Evolutionary conservation across 176 grass and related monocot species (phyloP), one percentile per base, ranked within the genome.

Genomic region (Areca catechu): DNA sequence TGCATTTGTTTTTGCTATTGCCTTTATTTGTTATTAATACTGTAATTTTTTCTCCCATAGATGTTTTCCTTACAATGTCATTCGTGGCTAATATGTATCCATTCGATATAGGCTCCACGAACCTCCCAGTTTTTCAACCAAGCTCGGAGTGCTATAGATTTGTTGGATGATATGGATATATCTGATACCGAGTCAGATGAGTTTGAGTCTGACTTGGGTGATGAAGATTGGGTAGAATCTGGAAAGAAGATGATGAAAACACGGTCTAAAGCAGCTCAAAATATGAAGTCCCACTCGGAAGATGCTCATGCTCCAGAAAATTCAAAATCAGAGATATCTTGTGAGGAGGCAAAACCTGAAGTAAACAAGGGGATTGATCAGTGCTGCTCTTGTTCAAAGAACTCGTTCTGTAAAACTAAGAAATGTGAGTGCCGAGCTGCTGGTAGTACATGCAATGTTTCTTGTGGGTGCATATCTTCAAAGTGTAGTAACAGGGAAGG

Each of bases 91-190:
- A 34, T 67, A 19, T 50, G 37, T 19, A 59, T 65, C 1, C 56
- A 65, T 15, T 70, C 51, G 53, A 72, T 25, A 22, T 30, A 86
- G 88, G 50, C 54, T 20, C 28, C 62, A 66, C 71, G 75, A 73
- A 27, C 58, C 60, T 71, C 84, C 55, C 75, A 74, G 21, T 56
- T 53, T 49, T 70, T 62, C 16, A 23, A 7, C 7, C 61, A 61
- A 28, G 51, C 25, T 22, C 71, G 72, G 64, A 79, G 58, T 54
- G 60, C 14, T 20, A 52, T 51, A 2, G 69, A 57, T 24, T 85
- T 58, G 61, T 60, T 73, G 14, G 79, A 92, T 12, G 93, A 98
- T 69, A 98, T 98, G 93, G 93, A 98, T 25, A 88, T 88, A 62
- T 98, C 93, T 56, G 93, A 98, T 22, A 48, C 65, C 4, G 89